phyloP scores from a whole-genome alignment of 2,329 filamentous ascomycete genomes.

The Arthroderma uncinatum region DNA sequence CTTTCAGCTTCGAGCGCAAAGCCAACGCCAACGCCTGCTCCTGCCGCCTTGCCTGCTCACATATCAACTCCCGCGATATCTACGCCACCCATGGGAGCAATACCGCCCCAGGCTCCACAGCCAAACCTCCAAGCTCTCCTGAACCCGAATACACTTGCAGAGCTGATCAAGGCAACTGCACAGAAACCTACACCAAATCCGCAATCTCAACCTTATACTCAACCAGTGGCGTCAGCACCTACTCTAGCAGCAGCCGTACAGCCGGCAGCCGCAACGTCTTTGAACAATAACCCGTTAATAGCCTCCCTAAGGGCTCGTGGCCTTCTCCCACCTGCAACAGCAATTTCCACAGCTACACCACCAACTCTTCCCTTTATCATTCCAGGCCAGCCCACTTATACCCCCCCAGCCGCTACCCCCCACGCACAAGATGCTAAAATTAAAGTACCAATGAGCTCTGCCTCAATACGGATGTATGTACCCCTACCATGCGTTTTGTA shows the following conservation, averaged over 20 bases:
- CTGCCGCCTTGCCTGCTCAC: conserved; percentile 20
- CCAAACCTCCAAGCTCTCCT: conserved; percentile 25
- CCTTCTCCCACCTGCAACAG: conserved; percentile 44
- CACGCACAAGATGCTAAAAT: conserved; percentile 23
- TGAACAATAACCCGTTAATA: conserved; percentile 50
- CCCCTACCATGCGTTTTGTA: background rate
- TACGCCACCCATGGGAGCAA: conserved; percentile 7
- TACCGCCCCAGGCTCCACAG: conserved; percentile 18
- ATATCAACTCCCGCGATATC: conserved; percentile 11
- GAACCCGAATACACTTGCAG: conserved; percentile 35
- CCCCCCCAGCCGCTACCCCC: conserved; percentile 28
- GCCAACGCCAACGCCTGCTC: conserved; percentile 4
- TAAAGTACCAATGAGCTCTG: conserved; percentile 47
- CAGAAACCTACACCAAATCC: conserved; percentile 36
- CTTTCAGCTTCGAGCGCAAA: conserved; percentile 35
- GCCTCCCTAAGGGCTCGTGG: conserved; percentile 59
- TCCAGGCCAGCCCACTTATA: conserved; percentile 27
- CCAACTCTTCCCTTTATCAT: conserved; percentile 34
- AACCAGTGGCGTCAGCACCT: conserved; percentile 43
- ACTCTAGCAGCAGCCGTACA: conserved; percentile 29
- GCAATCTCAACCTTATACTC: conserved; percentile 41
- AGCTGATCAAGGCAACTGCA: conserved; percentile 35
- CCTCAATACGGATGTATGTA: conserved; percentile 62
- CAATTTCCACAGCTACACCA: conserved; percentile 33
- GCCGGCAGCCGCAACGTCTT: conserved; percentile 28